A percentile compares a stretch with the other conserved stretches of the same genome.
Evolutionary conservation across 495 filamentous ascomycete species (phyloP).

Genomic region (Arthonia radiata): DNA sequence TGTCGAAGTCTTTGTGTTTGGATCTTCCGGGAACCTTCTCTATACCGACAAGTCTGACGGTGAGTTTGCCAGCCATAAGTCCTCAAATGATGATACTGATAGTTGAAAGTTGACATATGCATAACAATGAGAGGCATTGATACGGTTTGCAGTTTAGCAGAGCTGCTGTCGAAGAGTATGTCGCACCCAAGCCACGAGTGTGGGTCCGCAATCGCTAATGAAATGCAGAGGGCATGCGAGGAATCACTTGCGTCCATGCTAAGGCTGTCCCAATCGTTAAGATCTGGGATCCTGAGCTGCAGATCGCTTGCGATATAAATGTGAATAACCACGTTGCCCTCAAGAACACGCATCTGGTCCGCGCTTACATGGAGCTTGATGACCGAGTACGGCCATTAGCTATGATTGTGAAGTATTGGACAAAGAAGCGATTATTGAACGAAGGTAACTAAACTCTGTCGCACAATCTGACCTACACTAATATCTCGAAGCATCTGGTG

Average conservation of each 20-base stretch:
- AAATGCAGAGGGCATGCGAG: slow-evolving; percentile 70
- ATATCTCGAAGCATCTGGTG: slow-evolving; percentile 52
- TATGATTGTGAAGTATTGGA: slow-evolving; percentile 96
- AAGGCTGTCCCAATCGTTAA: slow-evolving; percentile 98
- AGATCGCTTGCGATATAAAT: slow-evolving; percentile 91
- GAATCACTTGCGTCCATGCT: slow-evolving; percentile 73
- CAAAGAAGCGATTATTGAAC: slow-evolving; percentile 71
- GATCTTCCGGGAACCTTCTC: slow-evolving; percentile 83
- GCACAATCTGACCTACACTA: slow-evolving; percentile 3
- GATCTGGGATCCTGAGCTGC: slow-evolving; percentile 87
- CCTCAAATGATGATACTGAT: slow-evolving; percentile 2
- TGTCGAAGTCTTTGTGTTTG: slow-evolving; percentile 82
- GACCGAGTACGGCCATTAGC: slow-evolving; percentile 72
- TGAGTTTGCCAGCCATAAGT: slow-evolving; percentile 18
- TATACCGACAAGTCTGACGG: slow-evolving; percentile 94
- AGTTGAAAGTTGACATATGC: slow-evolving; percentile 65
- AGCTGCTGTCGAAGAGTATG: slow-evolving; percentile 56
- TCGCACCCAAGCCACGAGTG: slow-evolving; percentile 1
- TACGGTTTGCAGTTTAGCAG: slow-evolving; percentile 66
- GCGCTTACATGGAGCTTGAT: slow-evolving; percentile 88
- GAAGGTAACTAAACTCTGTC: slow-evolving; percentile 91
- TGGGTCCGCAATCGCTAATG: slow-evolving; percentile 8
- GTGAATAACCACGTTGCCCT: slow-evolving; percentile 88
- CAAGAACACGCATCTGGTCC: slow-evolving; percentile 95
- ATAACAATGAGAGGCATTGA: slow-evolving; percentile 77